Conservation (phyloP, 495 filamentous ascomycete genomes). For the Diplogelasinospora grovesii region DNA sequence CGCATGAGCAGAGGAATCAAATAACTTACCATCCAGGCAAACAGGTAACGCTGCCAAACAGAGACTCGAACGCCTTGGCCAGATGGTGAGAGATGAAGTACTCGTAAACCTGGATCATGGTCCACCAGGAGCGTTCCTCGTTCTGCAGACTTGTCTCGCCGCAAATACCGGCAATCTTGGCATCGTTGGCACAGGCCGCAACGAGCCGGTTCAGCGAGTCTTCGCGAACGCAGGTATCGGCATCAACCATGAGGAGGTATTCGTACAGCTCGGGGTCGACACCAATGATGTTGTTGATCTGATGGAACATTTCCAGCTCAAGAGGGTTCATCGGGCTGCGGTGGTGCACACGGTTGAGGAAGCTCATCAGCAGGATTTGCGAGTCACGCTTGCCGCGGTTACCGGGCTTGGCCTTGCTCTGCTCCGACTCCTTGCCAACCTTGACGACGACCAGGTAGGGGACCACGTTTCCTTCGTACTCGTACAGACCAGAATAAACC, state of each 20-base stretch:
- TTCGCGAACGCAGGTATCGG: constrained; percentile 90
- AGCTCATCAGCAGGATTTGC: constrained; percentile 76
- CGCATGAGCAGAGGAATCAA: background rate
- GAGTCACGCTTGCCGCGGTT: constrained; percentile 98
- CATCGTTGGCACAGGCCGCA: constrained; percentile 86
- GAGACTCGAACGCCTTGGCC: constrained; percentile 88
- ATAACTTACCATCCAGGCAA: constrained; percentile 89
- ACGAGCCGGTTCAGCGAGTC: constrained; percentile 91
- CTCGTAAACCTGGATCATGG: constrained; percentile 99
- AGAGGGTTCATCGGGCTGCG: constrained; percentile 88
- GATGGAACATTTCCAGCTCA: constrained; percentile 96
- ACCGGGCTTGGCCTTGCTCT: constrained; percentile 83
- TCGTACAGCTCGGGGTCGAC: constrained; percentile 97
- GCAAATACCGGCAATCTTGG: constrained; percentile 95
- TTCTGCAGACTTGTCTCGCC: constrained; percentile 96
- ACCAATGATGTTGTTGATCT: constrained; percentile 98
- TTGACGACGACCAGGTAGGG: constrained; percentile 96
- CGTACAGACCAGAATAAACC: constrained; percentile 96
- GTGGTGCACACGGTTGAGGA: constrained; percentile 96
- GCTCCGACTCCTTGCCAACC: constrained; percentile 93
- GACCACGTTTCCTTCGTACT: constrained; percentile 95
- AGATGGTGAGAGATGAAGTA: constrained; percentile 96
- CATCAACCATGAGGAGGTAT: constrained; percentile 95
- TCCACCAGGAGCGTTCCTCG: constrained; percentile 92
- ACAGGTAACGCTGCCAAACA: constrained; percentile 95